Evolutionary conservation across 345 rosid species (phyloP).

Genomic region (Mangifera indica): DNA sequence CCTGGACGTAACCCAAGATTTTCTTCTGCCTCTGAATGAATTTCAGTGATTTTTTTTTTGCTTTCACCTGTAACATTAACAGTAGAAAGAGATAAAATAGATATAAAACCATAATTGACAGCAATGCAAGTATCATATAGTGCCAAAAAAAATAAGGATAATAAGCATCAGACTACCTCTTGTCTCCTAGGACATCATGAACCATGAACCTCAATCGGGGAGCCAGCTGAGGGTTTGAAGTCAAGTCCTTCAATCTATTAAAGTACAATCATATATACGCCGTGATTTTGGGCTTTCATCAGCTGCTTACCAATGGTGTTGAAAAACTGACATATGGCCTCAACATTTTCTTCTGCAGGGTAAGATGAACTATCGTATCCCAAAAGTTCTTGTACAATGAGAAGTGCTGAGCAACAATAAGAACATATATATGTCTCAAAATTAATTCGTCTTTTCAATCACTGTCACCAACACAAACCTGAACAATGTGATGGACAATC

Average conservation of each 20-base stretch:
- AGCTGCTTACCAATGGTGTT: constrained; percentile 84
- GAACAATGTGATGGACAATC: constrained; percentile 90
- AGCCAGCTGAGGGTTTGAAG: constrained; percentile 59
- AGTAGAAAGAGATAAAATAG: constrained; percentile 10
- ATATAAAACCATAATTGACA: not conserved
- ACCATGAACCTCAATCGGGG: constrained; percentile 79
- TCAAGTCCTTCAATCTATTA: constrained; percentile 56
- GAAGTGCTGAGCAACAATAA: not conserved
- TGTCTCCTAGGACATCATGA: constrained; percentile 86
- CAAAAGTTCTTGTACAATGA: constrained; percentile 69
- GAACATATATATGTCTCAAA: not conserved
- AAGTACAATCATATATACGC: constrained; percentile 68
- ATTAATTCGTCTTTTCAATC: not conserved
- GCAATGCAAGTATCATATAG: no score
- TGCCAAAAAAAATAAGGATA: no score
- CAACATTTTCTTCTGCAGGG: constrained; percentile 91
- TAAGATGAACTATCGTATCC: constrained; percentile 56
- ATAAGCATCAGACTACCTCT: constrained; percentile 47
- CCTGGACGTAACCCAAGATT: constrained; percentile 92
- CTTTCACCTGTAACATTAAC: constrained; percentile 62
- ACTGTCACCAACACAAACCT: constrained; percentile 36
- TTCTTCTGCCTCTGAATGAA: constrained; percentile 87
- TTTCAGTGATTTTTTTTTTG: constrained; percentile 89
- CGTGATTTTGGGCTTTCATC: constrained; percentile 68
- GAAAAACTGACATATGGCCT: constrained; percentile 85